Evolutionary conservation across 116 monocot genomes (phyloP).

Genomic region (Zostera marina): DNA sequence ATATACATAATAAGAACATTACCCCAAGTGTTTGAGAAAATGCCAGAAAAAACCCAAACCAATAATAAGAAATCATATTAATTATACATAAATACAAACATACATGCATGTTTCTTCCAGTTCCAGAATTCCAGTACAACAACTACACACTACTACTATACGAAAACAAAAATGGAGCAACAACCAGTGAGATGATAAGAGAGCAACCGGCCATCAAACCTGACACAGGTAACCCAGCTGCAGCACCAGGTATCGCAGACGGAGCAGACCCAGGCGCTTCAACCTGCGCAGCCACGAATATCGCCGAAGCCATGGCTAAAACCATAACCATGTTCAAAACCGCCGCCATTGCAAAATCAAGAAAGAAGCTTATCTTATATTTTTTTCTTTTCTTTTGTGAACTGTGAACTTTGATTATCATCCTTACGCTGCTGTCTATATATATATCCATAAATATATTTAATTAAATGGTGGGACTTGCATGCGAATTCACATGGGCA

Average conservation of each 20-base stretch:
- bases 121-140: too few species aligned
- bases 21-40: background rate
- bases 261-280: conserved; percentile 1
- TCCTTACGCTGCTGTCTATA: too few species aligned
- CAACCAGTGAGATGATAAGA: background rate
- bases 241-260: background rate
- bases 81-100: too few species aligned
- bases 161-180: background rate
- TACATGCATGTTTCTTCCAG: too few species aligned
- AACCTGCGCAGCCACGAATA: background rate
- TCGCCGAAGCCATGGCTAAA: background rate
- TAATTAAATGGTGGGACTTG: too few species aligned
- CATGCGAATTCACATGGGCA: too few species aligned
- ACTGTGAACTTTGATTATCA: too few species aligned
- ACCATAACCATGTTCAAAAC: background rate
- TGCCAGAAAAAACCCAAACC: background rate
- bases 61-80: too few species aligned
- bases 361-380: too few species aligned
- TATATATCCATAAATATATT: too few species aligned
- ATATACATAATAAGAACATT: too few species aligned
- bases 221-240: background rate
- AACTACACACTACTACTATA: background rate
- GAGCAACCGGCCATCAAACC: background rate
- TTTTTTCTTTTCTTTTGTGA: too few species aligned
- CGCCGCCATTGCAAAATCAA: background rate